Evolutionary conservation across 139 green algal species (phyloP).

Genomic region (Monoraphidium neglectum): DNA sequence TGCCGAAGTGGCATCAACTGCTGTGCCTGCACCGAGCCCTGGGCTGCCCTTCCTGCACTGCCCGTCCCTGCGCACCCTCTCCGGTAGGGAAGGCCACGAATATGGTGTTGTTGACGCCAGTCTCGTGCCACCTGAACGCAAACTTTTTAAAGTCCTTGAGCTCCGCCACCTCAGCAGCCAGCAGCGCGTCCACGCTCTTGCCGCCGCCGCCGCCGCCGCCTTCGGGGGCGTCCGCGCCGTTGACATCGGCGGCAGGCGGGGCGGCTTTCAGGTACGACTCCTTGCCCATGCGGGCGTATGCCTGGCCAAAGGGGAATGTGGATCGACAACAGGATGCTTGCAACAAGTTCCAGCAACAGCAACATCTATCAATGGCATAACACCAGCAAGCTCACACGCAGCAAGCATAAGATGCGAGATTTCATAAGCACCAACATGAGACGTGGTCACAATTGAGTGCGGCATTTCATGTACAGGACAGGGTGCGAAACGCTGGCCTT

Average conservation of each 20-base stretch:
- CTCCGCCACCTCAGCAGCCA: slow-evolving; percentile 40
- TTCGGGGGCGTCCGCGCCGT: background rate
- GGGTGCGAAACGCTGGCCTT: background rate
- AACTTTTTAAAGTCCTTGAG: slow-evolving; percentile 42
- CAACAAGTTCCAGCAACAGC: background rate
- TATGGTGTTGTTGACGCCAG: slow-evolving; percentile 45
- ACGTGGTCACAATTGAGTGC: slow-evolving; percentile 22
- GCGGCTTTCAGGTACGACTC: background rate
- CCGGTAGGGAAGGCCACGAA: slow-evolving; percentile 46
- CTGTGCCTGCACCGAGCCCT: too few relatives aligned
- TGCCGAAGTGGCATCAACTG: too few relatives aligned
- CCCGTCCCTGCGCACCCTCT: slow-evolving; percentile 18
- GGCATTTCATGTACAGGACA: background rate
- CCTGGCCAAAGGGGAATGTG: background rate
- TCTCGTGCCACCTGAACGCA: slow-evolving; percentile 40
- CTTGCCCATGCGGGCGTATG: slow-evolving; percentile 8
- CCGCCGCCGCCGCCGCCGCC: background rate
- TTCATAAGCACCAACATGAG: background rate
- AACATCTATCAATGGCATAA: too few relatives aligned
- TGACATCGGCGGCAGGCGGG: background rate
- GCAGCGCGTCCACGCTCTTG: slow-evolving; percentile 10
- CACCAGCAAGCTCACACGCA: too few relatives aligned
- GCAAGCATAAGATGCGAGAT: too few relatives aligned
- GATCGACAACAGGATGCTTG: background rate
- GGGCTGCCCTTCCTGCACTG: too few relatives aligned